These are phyloP conservation scores for Pseudocercospora crystallina DNA, from an alignment of 2,329 filamentous ascomycete genomes.

Conservation along the genomic window DNA sequence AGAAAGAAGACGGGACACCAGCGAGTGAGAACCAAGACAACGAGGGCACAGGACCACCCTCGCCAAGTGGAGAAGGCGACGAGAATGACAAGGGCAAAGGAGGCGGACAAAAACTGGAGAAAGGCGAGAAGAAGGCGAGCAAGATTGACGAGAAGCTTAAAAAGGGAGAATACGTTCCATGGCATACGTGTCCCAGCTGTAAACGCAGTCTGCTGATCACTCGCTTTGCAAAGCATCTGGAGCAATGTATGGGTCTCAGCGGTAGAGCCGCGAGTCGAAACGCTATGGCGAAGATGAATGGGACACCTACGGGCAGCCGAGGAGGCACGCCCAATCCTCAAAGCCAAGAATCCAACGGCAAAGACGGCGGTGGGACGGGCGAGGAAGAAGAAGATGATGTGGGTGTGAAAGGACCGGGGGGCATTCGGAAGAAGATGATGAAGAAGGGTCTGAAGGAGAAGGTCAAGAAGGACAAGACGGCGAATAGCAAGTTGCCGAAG, in stretches of 20 bases:
- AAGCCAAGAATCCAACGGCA: constrained; percentile 26
- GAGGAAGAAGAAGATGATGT: constrained; percentile 33
- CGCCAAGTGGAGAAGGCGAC: constrained; percentile 30
- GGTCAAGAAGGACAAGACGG: constrained; percentile 44
- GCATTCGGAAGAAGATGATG: constrained; percentile 37
- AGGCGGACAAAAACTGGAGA: constrained; percentile 41
- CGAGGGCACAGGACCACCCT: constrained; percentile 33
- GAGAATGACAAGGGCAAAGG: constrained; percentile 22
- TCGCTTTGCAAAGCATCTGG: constrained; percentile 60
- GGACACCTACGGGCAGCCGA: constrained; percentile 33
- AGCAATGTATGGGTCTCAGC: constrained; percentile 60
- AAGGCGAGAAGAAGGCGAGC: constrained; percentile 44
- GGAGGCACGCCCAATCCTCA: constrained; percentile 35
- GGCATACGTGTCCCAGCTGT: constrained; percentile 60
- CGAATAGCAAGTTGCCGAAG: constrained; percentile 35
- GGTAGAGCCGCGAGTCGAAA: constrained; percentile 53
- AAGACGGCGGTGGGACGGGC: constrained; percentile 19
- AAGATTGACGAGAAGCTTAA: constrained; percentile 48
- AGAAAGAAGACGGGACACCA: constrained; percentile 48
- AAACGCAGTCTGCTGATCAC: constrained; percentile 62
- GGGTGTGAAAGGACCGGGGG: constrained; percentile 27
- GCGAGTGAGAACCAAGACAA: constrained; percentile 44
- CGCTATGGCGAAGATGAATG: constrained; percentile 49
- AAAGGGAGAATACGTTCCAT: constrained; percentile 53
- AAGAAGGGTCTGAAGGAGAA: constrained; percentile 45